Evolutionary conservation across 495 filamentous ascomycete species (phyloP).

Genomic region (Xylaria venustula): DNA sequence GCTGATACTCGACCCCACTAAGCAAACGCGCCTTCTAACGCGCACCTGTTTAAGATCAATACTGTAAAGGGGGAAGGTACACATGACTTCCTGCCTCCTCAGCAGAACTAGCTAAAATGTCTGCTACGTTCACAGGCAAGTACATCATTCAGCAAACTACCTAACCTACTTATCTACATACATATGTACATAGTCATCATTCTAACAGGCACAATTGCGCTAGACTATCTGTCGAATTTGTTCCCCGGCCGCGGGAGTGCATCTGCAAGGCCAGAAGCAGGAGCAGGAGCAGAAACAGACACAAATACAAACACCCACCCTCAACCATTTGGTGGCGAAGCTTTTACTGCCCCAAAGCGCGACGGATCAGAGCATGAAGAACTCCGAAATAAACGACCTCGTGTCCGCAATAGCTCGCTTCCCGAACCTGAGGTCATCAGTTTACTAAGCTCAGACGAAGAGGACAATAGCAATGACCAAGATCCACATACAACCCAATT

Average conservation of each 20-base stretch:
- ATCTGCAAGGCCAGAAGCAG: background rate
- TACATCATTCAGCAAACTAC: background rate
- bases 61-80: background rate
- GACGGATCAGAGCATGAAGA: background rate
- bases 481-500: background rate
- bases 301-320: background rate
- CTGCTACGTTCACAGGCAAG: background rate
- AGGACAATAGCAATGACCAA: background rate
- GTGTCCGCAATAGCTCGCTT: background rate
- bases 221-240: background rate
- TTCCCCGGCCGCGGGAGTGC: background rate
- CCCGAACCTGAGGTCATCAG: background rate
- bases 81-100: background rate
- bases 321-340: background rate
- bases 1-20: background rate
- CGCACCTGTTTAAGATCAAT: background rate
- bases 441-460: slow-evolving; percentile 1
- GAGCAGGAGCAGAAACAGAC: no score
- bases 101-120: background rate
- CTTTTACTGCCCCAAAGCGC: background rate
- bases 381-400: slow-evolving; percentile 7
- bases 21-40: background rate
- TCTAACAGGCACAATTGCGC: background rate
- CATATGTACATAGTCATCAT: background rate
- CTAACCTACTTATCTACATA: background rate